Percentiles rank a stretch among this genome's conserved stretches.
Evolutionary conservation across 1,139 yeast genomes (phyloP).

Genomic region (Pichia sp.): DNA sequence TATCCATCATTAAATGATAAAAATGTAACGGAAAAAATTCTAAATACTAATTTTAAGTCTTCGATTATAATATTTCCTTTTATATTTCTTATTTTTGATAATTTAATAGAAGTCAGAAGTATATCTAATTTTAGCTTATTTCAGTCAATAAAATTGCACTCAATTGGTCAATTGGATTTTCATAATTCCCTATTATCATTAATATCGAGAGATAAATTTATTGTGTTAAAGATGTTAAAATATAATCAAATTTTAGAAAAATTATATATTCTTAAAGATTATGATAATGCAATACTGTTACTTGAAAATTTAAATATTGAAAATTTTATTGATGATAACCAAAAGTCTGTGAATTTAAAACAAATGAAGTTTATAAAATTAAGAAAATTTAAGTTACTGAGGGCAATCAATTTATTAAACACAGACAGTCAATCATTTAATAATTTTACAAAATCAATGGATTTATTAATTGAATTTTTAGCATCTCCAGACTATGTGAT

Average conservation of each 20-base stretch:
- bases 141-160: constrained; percentile 34
- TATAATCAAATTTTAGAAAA: constrained; percentile 40
- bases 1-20: not conserved
- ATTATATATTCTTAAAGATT: constrained; percentile 30
- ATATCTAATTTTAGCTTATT: constrained; percentile 38
- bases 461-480: constrained; percentile 44
- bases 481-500: constrained; percentile 54
- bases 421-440: constrained; percentile 5
- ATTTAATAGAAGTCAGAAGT: constrained; percentile 40
- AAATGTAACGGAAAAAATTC: not conserved
- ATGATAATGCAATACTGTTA: constrained; percentile 40
- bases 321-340: constrained; percentile 17
- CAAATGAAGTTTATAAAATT: constrained; percentile 31
- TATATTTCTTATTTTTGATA: constrained; percentile 36
- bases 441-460: constrained; percentile 36
- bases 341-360: constrained; percentile 7
- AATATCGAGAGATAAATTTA: constrained; percentile 29
- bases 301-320: constrained; percentile 30
- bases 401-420: constrained; percentile 35
- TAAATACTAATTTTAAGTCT: constrained; percentile 29
- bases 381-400: constrained; percentile 39
- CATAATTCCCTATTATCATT: constrained; percentile 10
- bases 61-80: constrained; percentile 42
- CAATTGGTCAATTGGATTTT: constrained; percentile 29
- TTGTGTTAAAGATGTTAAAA: constrained; percentile 31